A percentile compares a stretch with the other conserved stretches of the same genome.
phyloP scores from a whole-genome alignment of 2,329 filamentous ascomycete species.

The Calonectria montana region DNA sequence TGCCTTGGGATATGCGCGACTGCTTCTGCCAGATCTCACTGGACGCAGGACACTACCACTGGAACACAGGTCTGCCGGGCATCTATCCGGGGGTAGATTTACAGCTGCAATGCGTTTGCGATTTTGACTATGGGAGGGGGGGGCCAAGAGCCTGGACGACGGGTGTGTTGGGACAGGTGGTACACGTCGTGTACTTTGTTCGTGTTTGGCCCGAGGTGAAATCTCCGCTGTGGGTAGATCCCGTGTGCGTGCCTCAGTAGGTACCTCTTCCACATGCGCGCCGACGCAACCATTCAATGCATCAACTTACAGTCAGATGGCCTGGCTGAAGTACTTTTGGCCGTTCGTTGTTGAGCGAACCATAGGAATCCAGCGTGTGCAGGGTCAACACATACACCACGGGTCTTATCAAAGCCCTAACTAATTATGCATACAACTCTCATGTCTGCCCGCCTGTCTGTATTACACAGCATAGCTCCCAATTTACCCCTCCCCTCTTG shows the following conservation, averaged over 20 bases:
- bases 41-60: slow-evolving; percentile 26
- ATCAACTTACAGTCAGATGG: slow-evolving; percentile 12
- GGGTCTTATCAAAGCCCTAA: neutral
- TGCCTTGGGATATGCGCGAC: slow-evolving; percentile 29
- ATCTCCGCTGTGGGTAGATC: slow-evolving; percentile 20
- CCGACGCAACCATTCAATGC: slow-evolving; percentile 1
- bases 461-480: neutral
- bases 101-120: slow-evolving; percentile 27
- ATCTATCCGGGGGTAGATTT: slow-evolving; percentile 24
- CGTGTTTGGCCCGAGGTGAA: slow-evolving; percentile 25
- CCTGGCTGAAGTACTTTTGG: neutral
- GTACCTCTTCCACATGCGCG: neutral
- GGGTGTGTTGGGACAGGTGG: neutral
- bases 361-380: neutral
- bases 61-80: slow-evolving; percentile 24
- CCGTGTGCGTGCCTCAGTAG: slow-evolving; percentile 20
- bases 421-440: neutral
- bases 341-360: neutral
- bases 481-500: neutral
- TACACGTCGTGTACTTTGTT: slow-evolving; percentile 30
- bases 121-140: neutral
- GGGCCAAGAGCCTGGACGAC: neutral
- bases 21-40: slow-evolving; percentile 29
- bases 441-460: neutral
- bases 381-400: neutral